Evolutionary conservation across 1,284 basidiomycete genomes (phyloP).

Genomic region (Malassezia pachydermatis): DNA sequence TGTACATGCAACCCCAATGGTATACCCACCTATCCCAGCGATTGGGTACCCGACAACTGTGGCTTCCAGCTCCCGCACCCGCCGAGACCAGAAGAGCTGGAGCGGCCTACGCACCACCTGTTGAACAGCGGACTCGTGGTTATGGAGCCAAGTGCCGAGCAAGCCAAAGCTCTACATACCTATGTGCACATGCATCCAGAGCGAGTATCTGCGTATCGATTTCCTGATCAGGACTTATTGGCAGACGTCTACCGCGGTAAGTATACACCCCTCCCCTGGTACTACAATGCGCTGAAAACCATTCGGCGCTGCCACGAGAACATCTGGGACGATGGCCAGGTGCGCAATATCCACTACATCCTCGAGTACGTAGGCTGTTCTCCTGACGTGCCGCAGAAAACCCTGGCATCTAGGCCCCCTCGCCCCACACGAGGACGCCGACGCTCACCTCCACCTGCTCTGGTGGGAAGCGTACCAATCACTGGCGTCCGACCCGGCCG

Average conservation of each 20-base stretch:
- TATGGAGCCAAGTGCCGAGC: slow-evolving; percentile 56
- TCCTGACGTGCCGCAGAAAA: slow-evolving; percentile 22
- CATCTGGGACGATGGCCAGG: slow-evolving; percentile 68
- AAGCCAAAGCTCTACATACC: slow-evolving; percentile 15
- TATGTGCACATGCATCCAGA: slow-evolving; percentile 57
- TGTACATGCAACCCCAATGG: slow-evolving; percentile 87
- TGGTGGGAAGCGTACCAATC: slow-evolving; percentile 33
- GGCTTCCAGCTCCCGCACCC: slow-evolving; percentile 58
- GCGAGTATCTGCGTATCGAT: slow-evolving; percentile 61
- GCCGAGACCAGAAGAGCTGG: slow-evolving; percentile 51
- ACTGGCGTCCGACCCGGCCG: neutral
- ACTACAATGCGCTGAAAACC: slow-evolving; percentile 77
- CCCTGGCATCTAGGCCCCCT: slow-evolving; percentile 30
- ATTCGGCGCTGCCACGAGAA: slow-evolving; percentile 59
- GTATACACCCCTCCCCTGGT: slow-evolving; percentile 63
- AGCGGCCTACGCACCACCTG: slow-evolving; percentile 57
- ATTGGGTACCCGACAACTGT: slow-evolving; percentile 86
- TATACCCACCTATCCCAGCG: slow-evolving; percentile 69
- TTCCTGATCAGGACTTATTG: slow-evolving; percentile 87
- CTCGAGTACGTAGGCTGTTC: slow-evolving; percentile 16
- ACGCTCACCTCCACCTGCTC: slow-evolving; percentile 28
- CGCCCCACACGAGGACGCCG: slow-evolving; percentile 12
- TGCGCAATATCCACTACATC: slow-evolving; percentile 50
- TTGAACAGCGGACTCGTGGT: slow-evolving; percentile 85
- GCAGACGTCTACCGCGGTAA: slow-evolving; percentile 58